Percentiles rank a stretch among this genome's conserved stretches.
Evolutionary conservation across 2,329 filamentous ascomycete genomes (phyloP).

Genomic region (Emericellopsis atlantica): DNA sequence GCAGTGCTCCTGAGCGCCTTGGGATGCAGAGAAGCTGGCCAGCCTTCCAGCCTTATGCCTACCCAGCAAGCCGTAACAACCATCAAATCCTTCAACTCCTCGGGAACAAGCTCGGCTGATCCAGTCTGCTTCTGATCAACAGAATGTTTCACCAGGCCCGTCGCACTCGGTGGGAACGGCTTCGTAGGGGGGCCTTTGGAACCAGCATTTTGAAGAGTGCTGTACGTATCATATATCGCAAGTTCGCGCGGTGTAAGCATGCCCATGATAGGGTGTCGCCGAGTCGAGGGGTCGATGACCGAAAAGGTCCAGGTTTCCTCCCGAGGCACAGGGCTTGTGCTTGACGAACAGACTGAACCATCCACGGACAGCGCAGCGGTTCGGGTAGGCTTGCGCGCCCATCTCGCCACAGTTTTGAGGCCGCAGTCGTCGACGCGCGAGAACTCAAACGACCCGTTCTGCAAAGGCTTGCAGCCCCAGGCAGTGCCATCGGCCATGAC

Average conservation of each 20-base stretch:
- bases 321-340: conserved; percentile 11
- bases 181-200: conserved; percentile 33
- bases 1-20: background rate
- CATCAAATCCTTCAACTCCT: conserved; percentile 22
- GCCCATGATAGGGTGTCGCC: conserved; percentile 65
- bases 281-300: conserved; percentile 55
- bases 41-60: conserved; percentile 20
- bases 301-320: conserved; percentile 62
- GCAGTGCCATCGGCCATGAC: conserved; percentile 50
- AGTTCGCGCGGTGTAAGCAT: conserved; percentile 50
- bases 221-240: conserved; percentile 58
- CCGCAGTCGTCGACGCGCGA: conserved; percentile 45
- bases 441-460: conserved; percentile 55
- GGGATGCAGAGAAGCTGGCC: conserved; percentile 11
- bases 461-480: conserved; percentile 40
- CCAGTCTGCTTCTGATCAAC: no score
- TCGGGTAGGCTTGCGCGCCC: conserved; percentile 41
- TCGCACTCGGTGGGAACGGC: conserved; percentile 7
- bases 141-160: background rate
- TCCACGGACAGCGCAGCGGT: conserved; percentile 7
- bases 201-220: conserved; percentile 36
- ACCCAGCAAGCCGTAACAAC: conserved; percentile 24
- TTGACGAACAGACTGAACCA: conserved; percentile 6
- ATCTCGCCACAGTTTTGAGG: conserved; percentile 48
- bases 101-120: conserved; percentile 7